Evolutionary conservation across 2,329 filamentous ascomycete genomes (phyloP), one percentile per base, ranked within the genome.

Genomic region (Aspergillus sp.): DNA sequence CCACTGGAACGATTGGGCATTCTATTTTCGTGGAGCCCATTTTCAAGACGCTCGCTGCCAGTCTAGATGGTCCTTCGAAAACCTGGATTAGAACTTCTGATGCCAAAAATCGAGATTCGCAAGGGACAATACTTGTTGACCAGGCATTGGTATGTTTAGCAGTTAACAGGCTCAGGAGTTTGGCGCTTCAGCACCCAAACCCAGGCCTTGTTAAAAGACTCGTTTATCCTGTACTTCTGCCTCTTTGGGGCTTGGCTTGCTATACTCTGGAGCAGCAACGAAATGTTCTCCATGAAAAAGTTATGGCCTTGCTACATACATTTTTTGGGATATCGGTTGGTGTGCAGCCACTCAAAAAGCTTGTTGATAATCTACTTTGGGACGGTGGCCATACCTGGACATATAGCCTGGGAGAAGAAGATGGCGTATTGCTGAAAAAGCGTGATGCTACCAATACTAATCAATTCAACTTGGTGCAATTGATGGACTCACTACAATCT

Each of bases 101-200:
- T 13, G 9, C 26, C 19, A 19, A 12, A 12, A 37, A 37, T 5
- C 33, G 32, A 19, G 37, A 38, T 9, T 32, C 39, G 7, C 26
- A 48, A 8, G 45, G 45, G 4, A 27, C 50, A 27, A 47, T 50
- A 7, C 5, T 66, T n/a, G 57, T 66, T 5, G 40, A 51, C 13
- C 57, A 60, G 27, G 32, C 48, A 9, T 51, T 54, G n/a, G 42
- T 71, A 12, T 31, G 51, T 1, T 39, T 65, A 19, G 62, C 65
- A 5, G 33, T 72, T 12, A 46, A 65, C 28, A 63, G 69, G 37
- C 39, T 72, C n/a, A 52, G 51, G 30, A 59, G 51, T 6, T 47
- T 72, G n/a, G 54, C 61, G 6, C 46, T 68, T 26, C 65, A 68
- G 30, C 69, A 70, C 49, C 68, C 69, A 11, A 71, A 70, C 42